Conservation (phyloP, 2,329 filamentous ascomycete species). For the Magnaporthales sp. region DNA sequence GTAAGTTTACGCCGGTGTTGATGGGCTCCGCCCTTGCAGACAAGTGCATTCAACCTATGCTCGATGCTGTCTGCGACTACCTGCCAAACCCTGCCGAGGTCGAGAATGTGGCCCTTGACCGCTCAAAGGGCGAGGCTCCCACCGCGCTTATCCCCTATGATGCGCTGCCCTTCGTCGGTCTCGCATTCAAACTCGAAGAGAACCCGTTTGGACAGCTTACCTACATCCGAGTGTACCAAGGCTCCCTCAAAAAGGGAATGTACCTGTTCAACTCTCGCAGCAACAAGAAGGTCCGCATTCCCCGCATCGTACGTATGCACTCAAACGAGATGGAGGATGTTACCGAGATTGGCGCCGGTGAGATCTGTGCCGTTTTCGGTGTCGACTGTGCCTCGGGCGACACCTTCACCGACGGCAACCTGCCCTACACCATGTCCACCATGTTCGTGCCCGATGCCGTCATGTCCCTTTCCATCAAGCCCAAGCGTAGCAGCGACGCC, state of each 20-base stretch:
- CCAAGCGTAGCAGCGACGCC: conserved; percentile 84
- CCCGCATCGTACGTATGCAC: conserved; percentile 98
- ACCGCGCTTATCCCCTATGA: conserved; percentile 92
- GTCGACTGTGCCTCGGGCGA: conserved; percentile 97
- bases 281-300: conserved; percentile 93
- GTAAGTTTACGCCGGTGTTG: conserved; percentile 89
- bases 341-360: conserved; percentile 81
- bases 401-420: conserved; percentile 88
- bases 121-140: conserved; percentile 64
- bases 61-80: conserved; percentile 94
- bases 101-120: conserved; percentile 81
- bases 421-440: conserved; percentile 92
- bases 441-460: conserved; percentile 98
- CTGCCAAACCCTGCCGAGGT: conserved; percentile 88
- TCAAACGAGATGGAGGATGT: conserved; percentile 99
- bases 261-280: conserved; percentile 90
- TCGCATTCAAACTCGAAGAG: conserved; percentile 98
- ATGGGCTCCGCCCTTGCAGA: conserved; percentile 95
- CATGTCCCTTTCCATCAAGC: conserved; percentile 95
- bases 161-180: conserved; percentile 83
- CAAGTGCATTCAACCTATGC: conserved; percentile 89
- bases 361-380: conserved; percentile 97
- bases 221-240: conserved; percentile 97
- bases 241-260: conserved; percentile 76
- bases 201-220: conserved; percentile 97